Base-by-base conservation (phyloP, 352 stramenopile species). In the Globisporangium orthogonon region DNA sequence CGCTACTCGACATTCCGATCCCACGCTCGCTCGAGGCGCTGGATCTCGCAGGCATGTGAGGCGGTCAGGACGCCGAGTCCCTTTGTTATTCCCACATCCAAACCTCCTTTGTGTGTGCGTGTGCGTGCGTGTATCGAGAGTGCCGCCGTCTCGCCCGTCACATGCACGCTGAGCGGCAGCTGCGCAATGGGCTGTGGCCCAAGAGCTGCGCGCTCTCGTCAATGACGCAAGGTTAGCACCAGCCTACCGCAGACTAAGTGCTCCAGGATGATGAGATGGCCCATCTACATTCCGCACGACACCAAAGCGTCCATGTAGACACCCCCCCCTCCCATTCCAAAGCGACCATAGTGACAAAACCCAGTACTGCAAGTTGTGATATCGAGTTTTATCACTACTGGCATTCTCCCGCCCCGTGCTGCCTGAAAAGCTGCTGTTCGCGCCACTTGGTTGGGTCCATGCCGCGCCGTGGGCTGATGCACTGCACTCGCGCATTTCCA, bases 1-100 rank as follows among this genome's bases (percentile, higher is more conserved):
- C 69, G 23, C 60, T 87, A 46, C 67, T 82, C 37, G 79, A 92
- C 50, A 58, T 92, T 5, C 66, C 75, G 30, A 75, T 92, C 54
- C 75, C 82, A n/a, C 77, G 79, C 0, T 90, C 79, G 30, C 66
- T 92, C n/a, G 79, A 90, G 60, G 82, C 82, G 10, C 71, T 92
- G 28, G 82, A 92, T 43, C 74, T 92, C 52, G 82, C 82, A 13
- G 82, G 82, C 14, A 74, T 91, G 30, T 91, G 58, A 69, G 29
- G 6, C 33, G 33, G 14, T n/a, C 23, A 23, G 23, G 23, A 15
- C 35, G 35, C 15, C 23, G 23, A 23, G 23, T 23, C 23, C 23
- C 23, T 11, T 41, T 2, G 35, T 4, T 41, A 15, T 11, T 41
- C 35, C 9, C 35, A 11, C 9, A 14, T 41, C 35, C 14, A 11